phyloP scores from a whole-genome alignment of 352 stramenopile genomes.

The Elongisporangium prolatum region DNA sequence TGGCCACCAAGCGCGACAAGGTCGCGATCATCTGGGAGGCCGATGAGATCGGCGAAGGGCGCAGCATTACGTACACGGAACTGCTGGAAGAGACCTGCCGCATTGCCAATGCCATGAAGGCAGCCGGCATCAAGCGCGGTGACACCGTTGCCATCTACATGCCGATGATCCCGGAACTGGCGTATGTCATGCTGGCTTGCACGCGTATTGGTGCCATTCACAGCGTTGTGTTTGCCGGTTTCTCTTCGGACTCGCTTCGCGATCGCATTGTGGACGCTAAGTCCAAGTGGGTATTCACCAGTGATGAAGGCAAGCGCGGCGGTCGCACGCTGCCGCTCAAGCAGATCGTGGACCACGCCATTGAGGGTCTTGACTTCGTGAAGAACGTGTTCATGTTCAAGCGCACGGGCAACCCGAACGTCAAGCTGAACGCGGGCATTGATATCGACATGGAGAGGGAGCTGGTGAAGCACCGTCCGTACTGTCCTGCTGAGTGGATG shows the following conservation, averaged over 20 bases:
- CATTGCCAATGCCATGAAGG: slow-evolving; percentile 90
- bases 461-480: slow-evolving; percentile 83
- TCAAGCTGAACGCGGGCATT: slow-evolving; percentile 60
- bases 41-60: slow-evolving; percentile 87
- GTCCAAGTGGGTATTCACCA: slow-evolving; percentile 89
- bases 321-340: slow-evolving; percentile 92
- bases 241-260: slow-evolving; percentile 90
- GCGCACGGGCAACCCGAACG: slow-evolving; percentile 57
- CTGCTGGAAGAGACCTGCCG: slow-evolving; percentile 86
- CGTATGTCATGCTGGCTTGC: slow-evolving; percentile 97
- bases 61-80: slow-evolving; percentile 90
- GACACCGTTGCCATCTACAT: slow-evolving; percentile 96
- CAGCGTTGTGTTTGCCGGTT: slow-evolving; percentile 96
- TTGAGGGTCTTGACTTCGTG: slow-evolving; percentile 85
- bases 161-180: slow-evolving; percentile 95
- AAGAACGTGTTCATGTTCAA: slow-evolving; percentile 94
- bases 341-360: slow-evolving; percentile 90
- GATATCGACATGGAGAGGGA: slow-evolving; percentile 93
- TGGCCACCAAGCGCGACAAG: slow-evolving; percentile 66
- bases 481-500: slow-evolving; percentile 93
- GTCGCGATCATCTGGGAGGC: slow-evolving; percentile 94
- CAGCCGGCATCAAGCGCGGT: slow-evolving; percentile 56
- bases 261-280: slow-evolving; percentile 91
- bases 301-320: slow-evolving; percentile 90
- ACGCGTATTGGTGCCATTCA: slow-evolving; percentile 95